Base-by-base conservation (phyloP, 169 alveolate genomes). In the Ichthyophthirius multifiliis region DNA sequence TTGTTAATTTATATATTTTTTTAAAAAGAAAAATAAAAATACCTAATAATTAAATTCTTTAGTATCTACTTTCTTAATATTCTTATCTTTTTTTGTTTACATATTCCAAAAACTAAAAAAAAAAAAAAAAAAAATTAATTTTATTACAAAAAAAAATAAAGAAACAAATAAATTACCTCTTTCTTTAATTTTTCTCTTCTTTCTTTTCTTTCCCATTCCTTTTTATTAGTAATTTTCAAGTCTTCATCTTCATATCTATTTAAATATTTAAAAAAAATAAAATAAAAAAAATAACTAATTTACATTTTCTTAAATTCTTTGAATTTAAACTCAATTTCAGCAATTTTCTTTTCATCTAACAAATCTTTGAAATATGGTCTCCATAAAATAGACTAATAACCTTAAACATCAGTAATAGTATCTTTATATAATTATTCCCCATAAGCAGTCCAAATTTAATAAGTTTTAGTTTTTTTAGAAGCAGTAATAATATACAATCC, bases 201-300 rank as follows among this genome's bases (percentile, higher is more conserved):
- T 67, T 67, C 30, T 67, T 31, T 20, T 67, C 46, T 41, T 39
- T 67, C 77, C 15, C 12, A 23, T 67, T 67, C 77, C 27, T 67
- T 41, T 44, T 67, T 67, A 67, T 67, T 67, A 30, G 27, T 23
- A 16, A 67, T 67, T 44, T 67, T 67, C 6, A 18, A 13, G 32
- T 67, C 77, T 41, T 67, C 77, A 18, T 67, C 77, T 67, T 67
- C 43, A 23, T 41, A 67, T 32, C 77, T 67, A 4, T 9, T 67
- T 39, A 37, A 18, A 18, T 12, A n/a, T 15, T 4, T 4, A 31
- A 1, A 18, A 32, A 2, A 13, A 12, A 18, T 32, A 35, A 0
- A 5, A 4, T 32, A 1, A 13, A 3, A 5, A 6, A 10, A 67
- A 18, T n/a, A 12, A 2, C 6, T 2, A 34, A 34, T 35, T 32